Evolutionary conservation across 805 yeast species (phyloP).

Genomic region (Teunomyces kruisii): DNA sequence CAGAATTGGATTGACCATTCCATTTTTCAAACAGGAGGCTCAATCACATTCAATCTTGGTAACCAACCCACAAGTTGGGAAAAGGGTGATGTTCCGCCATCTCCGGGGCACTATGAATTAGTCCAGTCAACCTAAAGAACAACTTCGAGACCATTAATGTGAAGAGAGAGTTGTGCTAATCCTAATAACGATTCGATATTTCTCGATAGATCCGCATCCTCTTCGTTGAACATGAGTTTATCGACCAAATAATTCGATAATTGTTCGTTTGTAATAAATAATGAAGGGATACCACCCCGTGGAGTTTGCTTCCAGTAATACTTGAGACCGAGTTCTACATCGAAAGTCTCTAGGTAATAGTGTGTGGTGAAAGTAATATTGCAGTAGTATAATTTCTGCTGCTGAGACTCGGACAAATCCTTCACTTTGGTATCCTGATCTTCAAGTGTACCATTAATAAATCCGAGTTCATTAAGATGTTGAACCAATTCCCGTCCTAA

Average conservation of each 20-base stretch:
- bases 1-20: slow-evolving; percentile 35
- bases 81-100: slow-evolving; percentile 24
- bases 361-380: slow-evolving; percentile 9
- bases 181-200: slow-evolving; percentile 11
- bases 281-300: background rate
- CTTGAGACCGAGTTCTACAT: slow-evolving; percentile 8
- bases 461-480: slow-evolving; percentile 13
- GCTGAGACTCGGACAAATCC: background rate
- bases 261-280: slow-evolving; percentile 13
- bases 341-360: slow-evolving; percentile 4
- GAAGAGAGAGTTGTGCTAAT: slow-evolving; percentile 11
- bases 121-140: slow-evolving; percentile 7
- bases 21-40: slow-evolving; percentile 27
- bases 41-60: slow-evolving; percentile 18
- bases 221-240: slow-evolving; percentile 10
- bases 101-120: slow-evolving; percentile 20
- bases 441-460: slow-evolving; percentile 6
- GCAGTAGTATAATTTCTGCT: slow-evolving; percentile 11
- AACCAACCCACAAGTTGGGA: slow-evolving; percentile 21
- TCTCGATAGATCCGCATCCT: background rate
- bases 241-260: slow-evolving; percentile 12
- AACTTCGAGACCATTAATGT: slow-evolving; percentile 14
- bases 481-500: background rate
- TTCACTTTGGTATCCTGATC: background rate
- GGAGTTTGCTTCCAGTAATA: slow-evolving; percentile 6